These are phyloP conservation scores for Rhododendron griersonianum DNA, from an alignment of 148 eudicot genomes.

Conservation along the genomic window DNA sequence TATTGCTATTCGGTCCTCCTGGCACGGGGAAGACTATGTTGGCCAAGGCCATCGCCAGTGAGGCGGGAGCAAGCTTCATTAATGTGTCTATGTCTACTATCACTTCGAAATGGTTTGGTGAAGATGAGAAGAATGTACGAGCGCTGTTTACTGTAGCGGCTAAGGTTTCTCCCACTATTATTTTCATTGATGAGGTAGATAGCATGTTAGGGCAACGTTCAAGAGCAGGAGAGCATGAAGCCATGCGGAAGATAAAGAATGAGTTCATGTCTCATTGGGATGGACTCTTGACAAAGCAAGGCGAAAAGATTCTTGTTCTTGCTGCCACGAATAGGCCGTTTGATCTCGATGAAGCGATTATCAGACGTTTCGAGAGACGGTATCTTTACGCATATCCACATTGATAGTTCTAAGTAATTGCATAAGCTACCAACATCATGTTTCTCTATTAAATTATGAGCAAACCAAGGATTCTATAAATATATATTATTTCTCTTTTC, in stretches of 20 bases:
- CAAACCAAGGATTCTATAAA: background rate
- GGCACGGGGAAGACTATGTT: slow-evolving; percentile 96
- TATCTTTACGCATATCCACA: slow-evolving; percentile 12
- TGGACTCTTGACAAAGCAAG: slow-evolving; percentile 69
- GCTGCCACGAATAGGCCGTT: slow-evolving; percentile 97
- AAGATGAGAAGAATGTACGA: slow-evolving; percentile 94
- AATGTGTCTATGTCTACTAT: slow-evolving; percentile 95
- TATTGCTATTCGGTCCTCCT: slow-evolving; percentile 90
- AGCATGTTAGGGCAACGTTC: slow-evolving; percentile 93
- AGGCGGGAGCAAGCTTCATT: slow-evolving; percentile 94
- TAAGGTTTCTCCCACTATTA: slow-evolving; percentile 90
- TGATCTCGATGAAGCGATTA: slow-evolving; percentile 96
- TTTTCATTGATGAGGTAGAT: slow-evolving; percentile 94
- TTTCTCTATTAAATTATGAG: background rate
- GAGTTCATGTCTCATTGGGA: slow-evolving; percentile 99
- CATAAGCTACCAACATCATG: background rate
- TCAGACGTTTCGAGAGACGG: slow-evolving; percentile 96
- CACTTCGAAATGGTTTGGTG: slow-evolving; percentile 97
- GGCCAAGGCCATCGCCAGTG: slow-evolving; percentile 94
- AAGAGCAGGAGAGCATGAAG: slow-evolving; percentile 91
- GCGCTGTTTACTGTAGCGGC: slow-evolving; percentile 86
- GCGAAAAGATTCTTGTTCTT: slow-evolving; percentile 85
- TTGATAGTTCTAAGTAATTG: background rate
- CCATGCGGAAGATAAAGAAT: slow-evolving; percentile 92
- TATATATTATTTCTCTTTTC: background rate